Evolutionary conservation across 495 filamentous ascomycete species (phyloP).

Genomic region (Lasiosphaeria miniovina): DNA sequence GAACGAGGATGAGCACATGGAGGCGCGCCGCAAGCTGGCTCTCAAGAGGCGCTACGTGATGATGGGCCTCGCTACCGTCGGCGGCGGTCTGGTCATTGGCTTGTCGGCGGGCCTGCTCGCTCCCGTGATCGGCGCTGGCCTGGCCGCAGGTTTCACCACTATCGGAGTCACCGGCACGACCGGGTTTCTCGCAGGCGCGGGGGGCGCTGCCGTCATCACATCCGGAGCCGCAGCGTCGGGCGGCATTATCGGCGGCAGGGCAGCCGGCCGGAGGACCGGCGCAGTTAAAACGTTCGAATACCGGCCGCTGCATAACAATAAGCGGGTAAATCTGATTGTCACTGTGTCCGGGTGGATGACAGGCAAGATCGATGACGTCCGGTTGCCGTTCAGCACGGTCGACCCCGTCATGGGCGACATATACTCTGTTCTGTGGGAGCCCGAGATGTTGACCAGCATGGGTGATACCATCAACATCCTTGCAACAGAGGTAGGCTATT

Average conservation of each 20-base stretch:
- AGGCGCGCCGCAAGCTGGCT: slow-evolving; percentile 74
- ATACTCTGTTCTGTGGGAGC: slow-evolving; percentile 97
- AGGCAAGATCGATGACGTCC: slow-evolving; percentile 93
- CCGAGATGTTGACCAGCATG: slow-evolving; percentile 96
- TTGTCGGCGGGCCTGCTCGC: slow-evolving; percentile 89
- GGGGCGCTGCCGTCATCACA: slow-evolving; percentile 91
- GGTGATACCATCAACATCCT: slow-evolving; percentile 98
- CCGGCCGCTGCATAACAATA: slow-evolving; percentile 93
- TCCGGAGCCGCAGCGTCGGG: slow-evolving; percentile 85
- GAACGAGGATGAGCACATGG: slow-evolving; percentile 95
- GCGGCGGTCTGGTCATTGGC: slow-evolving; percentile 92
- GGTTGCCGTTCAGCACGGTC: slow-evolving; percentile 90
- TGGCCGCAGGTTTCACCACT: slow-evolving; percentile 92
- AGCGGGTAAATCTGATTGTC: slow-evolving; percentile 92
- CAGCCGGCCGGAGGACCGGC: slow-evolving; percentile 81
- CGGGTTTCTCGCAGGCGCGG: slow-evolving; percentile 85
- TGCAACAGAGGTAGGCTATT: slow-evolving; percentile 77
- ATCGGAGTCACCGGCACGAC: slow-evolving; percentile 89
- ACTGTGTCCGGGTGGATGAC: slow-evolving; percentile 98
- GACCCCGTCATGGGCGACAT: slow-evolving; percentile 98
- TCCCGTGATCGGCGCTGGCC: slow-evolving; percentile 89
- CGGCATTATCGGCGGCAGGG: slow-evolving; percentile 76
- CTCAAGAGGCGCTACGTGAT: slow-evolving; percentile 81
- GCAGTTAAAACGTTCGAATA: slow-evolving; percentile 97
- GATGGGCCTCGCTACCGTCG: slow-evolving; percentile 96